Evolutionary conservation across 108 stramenopile species (phyloP).

Genomic region (Cyclotella cryptica): DNA sequence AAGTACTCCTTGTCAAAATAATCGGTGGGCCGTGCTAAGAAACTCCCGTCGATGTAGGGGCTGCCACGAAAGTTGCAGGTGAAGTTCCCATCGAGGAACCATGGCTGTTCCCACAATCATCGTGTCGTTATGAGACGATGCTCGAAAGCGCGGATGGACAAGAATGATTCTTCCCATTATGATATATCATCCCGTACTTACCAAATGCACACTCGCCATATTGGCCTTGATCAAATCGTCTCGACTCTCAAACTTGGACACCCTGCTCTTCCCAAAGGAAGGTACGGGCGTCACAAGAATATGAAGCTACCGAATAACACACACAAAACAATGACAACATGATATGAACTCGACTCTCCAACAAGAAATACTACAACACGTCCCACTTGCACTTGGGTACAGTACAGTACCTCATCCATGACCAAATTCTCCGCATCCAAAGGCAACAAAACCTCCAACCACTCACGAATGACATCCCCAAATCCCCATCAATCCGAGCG

Average conservation of each 20-base stretch:
- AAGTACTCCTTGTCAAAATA: constrained; percentile 49
- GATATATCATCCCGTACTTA: too few species aligned
- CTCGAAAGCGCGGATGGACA: too few species aligned
- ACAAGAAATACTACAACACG: neutral
- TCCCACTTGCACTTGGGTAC: too few species aligned
- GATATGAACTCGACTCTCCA: too few species aligned
- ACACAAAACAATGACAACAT: neutral
- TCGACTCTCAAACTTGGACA: constrained; percentile 68
- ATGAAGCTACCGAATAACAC: constrained; percentile 44
- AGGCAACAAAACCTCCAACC: constrained; percentile 85
- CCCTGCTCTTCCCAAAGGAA: constrained; percentile 63
- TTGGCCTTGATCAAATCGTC: constrained; percentile 84
- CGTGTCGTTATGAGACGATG: too few species aligned
- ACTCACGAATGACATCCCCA: constrained; percentile 90
- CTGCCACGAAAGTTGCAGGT: constrained; percentile 61
- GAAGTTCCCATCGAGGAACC: constrained; percentile 86
- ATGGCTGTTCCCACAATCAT: constrained; percentile 66
- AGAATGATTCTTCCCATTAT: too few species aligned
- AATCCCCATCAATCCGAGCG: constrained; percentile 82
- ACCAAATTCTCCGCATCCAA: constrained; percentile 60
- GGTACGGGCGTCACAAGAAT: constrained; percentile 76
- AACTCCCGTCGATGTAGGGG: constrained; percentile 82
- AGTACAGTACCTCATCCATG: constrained; percentile 47
- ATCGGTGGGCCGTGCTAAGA: constrained; percentile 63
- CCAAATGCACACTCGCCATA: constrained; percentile 92